phyloP scores from a whole-genome alignment of 306 rosid species.

The Prunus mume region DNA sequence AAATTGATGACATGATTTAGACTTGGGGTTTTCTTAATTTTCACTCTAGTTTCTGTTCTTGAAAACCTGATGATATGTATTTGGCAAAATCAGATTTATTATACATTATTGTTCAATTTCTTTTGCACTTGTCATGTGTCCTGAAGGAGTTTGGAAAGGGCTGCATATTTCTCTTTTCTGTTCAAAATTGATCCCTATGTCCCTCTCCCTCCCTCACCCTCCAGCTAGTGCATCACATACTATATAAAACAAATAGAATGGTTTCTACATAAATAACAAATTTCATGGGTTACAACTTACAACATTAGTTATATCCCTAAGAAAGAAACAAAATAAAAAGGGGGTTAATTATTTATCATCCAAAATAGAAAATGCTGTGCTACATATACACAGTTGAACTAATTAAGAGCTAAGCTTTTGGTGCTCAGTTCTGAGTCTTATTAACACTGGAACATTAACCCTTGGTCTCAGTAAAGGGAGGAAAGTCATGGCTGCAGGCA shows the following conservation, averaged over 20 bases:
- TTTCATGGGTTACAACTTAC: neutral
- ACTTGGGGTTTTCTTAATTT: neutral
- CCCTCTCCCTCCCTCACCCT: neutral
- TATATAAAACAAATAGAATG: neutral
- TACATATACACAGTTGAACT: neutral
- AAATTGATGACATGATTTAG: neutral
- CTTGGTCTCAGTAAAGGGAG: neutral
- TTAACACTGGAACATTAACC: neutral
- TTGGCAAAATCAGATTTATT: neutral
- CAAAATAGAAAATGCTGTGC: neutral
- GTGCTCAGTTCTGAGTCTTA: neutral
- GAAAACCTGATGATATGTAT: neutral
- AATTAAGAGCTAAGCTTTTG: neutral
- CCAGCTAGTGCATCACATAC: no score
- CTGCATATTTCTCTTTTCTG: no score
- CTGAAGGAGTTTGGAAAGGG: no score
- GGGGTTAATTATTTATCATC: neutral
- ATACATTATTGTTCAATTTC: neutral
- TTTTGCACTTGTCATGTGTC: neutral
- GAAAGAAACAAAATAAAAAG: neutral
- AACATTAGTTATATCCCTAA: neutral
- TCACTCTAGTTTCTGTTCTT: neutral
- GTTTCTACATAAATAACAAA: neutral
- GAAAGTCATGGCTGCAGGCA: neutral
- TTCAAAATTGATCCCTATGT: no score